Conservation (phyloP, 1,284 basidiomycete genomes). For the Trichosporon inkin region DNA sequence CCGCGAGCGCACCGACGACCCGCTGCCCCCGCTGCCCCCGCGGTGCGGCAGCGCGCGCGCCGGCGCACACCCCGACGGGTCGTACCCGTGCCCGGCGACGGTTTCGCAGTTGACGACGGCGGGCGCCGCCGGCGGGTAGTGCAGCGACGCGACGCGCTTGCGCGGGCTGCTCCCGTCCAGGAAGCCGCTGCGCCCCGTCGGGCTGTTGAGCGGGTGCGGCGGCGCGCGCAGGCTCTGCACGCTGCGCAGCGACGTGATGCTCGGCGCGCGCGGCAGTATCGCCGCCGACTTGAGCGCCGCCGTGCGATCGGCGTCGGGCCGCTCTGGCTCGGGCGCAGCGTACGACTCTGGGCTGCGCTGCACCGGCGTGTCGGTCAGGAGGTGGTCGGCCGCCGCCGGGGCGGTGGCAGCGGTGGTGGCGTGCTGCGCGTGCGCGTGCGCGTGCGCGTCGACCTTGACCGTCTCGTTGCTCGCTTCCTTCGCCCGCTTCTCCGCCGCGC, state of each 20-base stretch:
- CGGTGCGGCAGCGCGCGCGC: not conserved
- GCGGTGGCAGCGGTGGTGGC: too few relatives aligned
- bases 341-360: not conserved
- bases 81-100: conserved; percentile 34
- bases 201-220: conserved; percentile 47
- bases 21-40: too few relatives aligned
- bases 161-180: conserved; percentile 22
- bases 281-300: not conserved
- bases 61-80: not conserved
- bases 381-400: too few relatives aligned
- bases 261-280: not conserved
- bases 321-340: too few relatives aligned
- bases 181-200: conserved; percentile 22
- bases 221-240: conserved; percentile 44
- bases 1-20: not conserved
- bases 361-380: not conserved
- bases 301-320: not conserved
- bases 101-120: conserved; percentile 41
- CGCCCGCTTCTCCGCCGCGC: too few relatives aligned
- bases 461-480: too few relatives aligned
- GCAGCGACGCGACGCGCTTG: conserved; percentile 35
- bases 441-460: too few relatives aligned
- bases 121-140: conserved; percentile 43
- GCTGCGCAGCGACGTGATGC: conserved; percentile 35
- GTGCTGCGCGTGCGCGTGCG: too few relatives aligned